Conservation (phyloP, 2,329 filamentous ascomycete genomes). For the Herpomyces periplanetae region DNA sequence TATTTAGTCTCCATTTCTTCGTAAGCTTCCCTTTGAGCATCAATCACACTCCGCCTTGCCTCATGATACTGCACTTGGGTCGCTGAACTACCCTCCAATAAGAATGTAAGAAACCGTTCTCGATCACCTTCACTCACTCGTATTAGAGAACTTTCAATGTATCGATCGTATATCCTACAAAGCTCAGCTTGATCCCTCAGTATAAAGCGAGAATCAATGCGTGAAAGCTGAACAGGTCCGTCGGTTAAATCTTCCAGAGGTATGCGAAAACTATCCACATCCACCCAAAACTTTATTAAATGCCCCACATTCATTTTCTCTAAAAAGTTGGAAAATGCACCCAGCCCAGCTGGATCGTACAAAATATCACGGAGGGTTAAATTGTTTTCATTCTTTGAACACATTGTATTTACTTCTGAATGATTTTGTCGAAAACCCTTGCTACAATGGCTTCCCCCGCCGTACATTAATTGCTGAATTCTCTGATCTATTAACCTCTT, state of each 20-base stretch:
- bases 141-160: constrained; percentile 42
- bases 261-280: constrained; percentile 80
- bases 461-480: constrained; percentile 36
- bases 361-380: constrained; percentile 49
- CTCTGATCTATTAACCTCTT: constrained; percentile 64
- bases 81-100: constrained; percentile 34
- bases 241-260: constrained; percentile 55
- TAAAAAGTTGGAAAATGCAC: constrained; percentile 99
- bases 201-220: too few relatives aligned
- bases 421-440: constrained; percentile 6
- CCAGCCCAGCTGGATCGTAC: constrained; percentile 46
- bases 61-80: constrained; percentile 42
- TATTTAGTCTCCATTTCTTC: constrained; percentile 46
- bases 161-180: constrained; percentile 61
- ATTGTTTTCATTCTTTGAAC: constrained; percentile 28
- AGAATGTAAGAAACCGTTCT: constrained; percentile 29
- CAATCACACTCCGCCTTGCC: constrained; percentile 40
- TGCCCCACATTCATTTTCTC: constrained; percentile 78
- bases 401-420: constrained; percentile 6
- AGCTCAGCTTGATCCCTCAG: constrained; percentile 64
- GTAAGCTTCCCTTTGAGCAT: constrained; percentile 40
- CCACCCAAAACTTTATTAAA: constrained; percentile 87
- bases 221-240: constrained; percentile 22
- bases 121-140: constrained; percentile 29
- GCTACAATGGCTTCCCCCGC: constrained; percentile 12